Evolutionary conservation across 208 protist genomes (phyloP).

Genomic region (Borovskyia barvae): DNA sequence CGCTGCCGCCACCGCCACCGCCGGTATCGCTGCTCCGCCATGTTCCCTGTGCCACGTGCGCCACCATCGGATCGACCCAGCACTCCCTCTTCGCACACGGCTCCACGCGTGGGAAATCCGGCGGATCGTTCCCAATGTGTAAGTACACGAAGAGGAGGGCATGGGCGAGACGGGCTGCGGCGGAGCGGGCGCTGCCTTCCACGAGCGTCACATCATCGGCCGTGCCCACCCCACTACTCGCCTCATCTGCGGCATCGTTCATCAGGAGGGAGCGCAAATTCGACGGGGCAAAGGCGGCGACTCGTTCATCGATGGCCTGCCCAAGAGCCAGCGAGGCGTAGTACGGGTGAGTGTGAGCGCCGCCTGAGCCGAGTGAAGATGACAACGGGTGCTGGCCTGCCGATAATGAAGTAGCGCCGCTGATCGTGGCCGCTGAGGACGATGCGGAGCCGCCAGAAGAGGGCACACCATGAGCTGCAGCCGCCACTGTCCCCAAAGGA

Average conservation of each 20-base stretch:
- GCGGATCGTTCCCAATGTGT: slow-evolving; percentile 98
- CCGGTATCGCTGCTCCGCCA: slow-evolving; percentile 19
- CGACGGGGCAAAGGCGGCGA: slow-evolving; percentile 62
- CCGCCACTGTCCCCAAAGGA: too few species aligned
- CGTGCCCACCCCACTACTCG: slow-evolving; percentile 9
- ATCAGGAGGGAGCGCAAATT: slow-evolving; percentile 63
- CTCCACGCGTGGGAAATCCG: slow-evolving; percentile 94
- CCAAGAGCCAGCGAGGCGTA: slow-evolving; percentile 15
- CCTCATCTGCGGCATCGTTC: slow-evolving; percentile 35
- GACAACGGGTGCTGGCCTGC: too few species aligned
- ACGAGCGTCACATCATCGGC: slow-evolving; percentile 17
- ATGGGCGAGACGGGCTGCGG: slow-evolving; percentile 46
- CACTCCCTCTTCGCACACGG: slow-evolving; percentile 96
- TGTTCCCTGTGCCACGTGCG: slow-evolving; percentile 51
- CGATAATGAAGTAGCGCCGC: too few species aligned
- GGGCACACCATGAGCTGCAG: too few species aligned
- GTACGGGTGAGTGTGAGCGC: slow-evolving; percentile 6
- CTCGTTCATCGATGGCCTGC: slow-evolving; percentile 54
- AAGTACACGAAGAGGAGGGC: slow-evolving; percentile 95
- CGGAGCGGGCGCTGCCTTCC: slow-evolving; percentile 16
- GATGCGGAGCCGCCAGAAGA: too few species aligned
- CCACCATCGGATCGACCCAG: slow-evolving; percentile 93
- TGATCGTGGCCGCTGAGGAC: too few species aligned
- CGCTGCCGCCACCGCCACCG: slow-evolving; percentile 52
- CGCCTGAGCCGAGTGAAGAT: neutral